Evolutionary conservation across 2,329 filamentous ascomycete genomes (phyloP).

Genomic region (Dactylellina haptotyla): DNA sequence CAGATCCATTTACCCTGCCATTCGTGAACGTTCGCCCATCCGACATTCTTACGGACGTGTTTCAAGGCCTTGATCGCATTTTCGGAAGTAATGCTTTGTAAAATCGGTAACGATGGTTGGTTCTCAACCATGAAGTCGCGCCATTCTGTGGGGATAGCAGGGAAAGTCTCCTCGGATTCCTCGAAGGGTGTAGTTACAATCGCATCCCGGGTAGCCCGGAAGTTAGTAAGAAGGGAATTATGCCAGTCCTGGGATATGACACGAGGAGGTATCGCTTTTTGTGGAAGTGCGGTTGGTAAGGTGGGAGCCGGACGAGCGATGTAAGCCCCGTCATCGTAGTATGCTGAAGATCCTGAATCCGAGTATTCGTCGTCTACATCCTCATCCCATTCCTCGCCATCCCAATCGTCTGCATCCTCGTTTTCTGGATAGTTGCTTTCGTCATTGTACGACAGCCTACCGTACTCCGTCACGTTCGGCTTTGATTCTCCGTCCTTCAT

Average conservation of each 20-base stretch:
- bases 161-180: slow-evolving; percentile 31
- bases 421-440: slow-evolving; percentile 1
- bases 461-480: not conserved
- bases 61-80: slow-evolving; percentile 48
- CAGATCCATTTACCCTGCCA: slow-evolving; percentile 57
- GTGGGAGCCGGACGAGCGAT: slow-evolving; percentile 31
- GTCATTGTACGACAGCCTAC: slow-evolving; percentile 19
- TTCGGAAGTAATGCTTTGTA: slow-evolving; percentile 39
- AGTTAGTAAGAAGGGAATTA: slow-evolving; percentile 29
- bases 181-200: slow-evolving; percentile 41
- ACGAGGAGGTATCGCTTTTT: slow-evolving; percentile 9
- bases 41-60: slow-evolving; percentile 44
- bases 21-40: slow-evolving; percentile 44
- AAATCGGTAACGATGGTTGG: slow-evolving; percentile 33
- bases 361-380: slow-evolving; percentile 11
- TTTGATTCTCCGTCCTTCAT: not conserved
- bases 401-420: slow-evolving; percentile 12
- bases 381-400: slow-evolving; percentile 1
- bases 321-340: slow-evolving; percentile 49
- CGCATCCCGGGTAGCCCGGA: slow-evolving; percentile 43
- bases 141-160: slow-evolving; percentile 33
- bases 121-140: slow-evolving; percentile 43
- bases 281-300: not conserved
- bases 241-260: slow-evolving; percentile 33
- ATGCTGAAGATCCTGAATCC: slow-evolving; percentile 41